These are phyloP conservation scores for Lunularia cruciata DNA, from an alignment of 225 moss, liverwort and hornwort species.

Conservation along the genomic window DNA sequence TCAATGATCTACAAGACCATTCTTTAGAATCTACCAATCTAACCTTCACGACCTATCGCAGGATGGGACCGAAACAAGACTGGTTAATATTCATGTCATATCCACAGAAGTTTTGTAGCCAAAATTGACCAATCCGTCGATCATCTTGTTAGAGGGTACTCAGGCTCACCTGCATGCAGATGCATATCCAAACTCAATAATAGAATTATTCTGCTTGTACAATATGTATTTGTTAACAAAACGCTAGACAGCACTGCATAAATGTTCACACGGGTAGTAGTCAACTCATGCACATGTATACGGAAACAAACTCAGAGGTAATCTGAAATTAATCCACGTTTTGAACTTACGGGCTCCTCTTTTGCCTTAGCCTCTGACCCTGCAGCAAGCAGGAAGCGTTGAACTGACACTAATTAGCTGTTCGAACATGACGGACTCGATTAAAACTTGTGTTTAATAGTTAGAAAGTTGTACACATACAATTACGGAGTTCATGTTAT, in stretches of 20 bases:
- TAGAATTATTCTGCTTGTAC: background rate
- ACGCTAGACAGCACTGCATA: background rate
- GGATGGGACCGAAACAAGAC: no score
- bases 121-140: no score
- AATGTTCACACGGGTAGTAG: no score
- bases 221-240: background rate
- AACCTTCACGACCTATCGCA: no score
- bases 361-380: background rate
- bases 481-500: no score
- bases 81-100: no score
- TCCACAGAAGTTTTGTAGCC: no score
- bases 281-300: background rate
- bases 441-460: background rate
- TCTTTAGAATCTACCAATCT: no score
- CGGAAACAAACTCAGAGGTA: no score
- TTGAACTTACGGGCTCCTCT: background rate
- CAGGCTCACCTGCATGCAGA: slow-evolving; percentile 7
- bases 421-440: background rate
- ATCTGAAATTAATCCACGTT: slow-evolving; percentile 6
- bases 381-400: background rate
- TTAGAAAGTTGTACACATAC: no score
- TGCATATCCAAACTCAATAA: background rate
- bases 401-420: no score
- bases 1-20: no score
- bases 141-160: slow-evolving; percentile 14